Conservation (phyloP, 495 filamentous ascomycete genomes). For the Neurospora discreta region DNA sequence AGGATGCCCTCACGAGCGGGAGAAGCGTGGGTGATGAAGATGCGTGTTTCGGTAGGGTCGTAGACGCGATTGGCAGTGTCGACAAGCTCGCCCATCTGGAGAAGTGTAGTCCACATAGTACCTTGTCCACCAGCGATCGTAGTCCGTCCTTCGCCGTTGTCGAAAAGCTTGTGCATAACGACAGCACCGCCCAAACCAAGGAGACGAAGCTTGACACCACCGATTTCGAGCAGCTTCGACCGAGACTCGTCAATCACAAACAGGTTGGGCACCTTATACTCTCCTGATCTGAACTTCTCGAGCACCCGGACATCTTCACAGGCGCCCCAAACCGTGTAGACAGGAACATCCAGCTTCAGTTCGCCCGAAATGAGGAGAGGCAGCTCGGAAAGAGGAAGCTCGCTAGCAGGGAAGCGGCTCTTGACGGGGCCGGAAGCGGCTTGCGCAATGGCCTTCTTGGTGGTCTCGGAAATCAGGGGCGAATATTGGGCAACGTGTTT, state of each 20-base stretch:
- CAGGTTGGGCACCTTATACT: slow-evolving; percentile 96
- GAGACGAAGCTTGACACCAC: slow-evolving; percentile 90
- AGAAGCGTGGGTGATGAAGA: slow-evolving; percentile 96
- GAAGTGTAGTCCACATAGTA: slow-evolving; percentile 98
- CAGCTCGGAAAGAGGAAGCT: slow-evolving; percentile 91
- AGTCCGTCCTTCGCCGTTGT: slow-evolving; percentile 95
- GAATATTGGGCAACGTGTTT: slow-evolving; percentile 99
- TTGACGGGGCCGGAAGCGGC: slow-evolving; percentile 59
- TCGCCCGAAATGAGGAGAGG: slow-evolving; percentile 81
- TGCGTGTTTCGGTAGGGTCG: slow-evolving; percentile 94
- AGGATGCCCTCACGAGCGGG: slow-evolving; percentile 93
- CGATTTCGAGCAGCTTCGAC: slow-evolving; percentile 85
- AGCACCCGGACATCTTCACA: slow-evolving; percentile 97
- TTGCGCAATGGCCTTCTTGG: slow-evolving; percentile 71
- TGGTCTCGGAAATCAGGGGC: slow-evolving; percentile 73
- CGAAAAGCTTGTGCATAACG: slow-evolving; percentile 99
- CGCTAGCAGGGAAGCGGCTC: slow-evolving; percentile 60
- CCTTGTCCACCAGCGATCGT: slow-evolving; percentile 98
- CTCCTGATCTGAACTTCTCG: slow-evolving; percentile 94
- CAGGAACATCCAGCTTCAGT: slow-evolving; percentile 84
- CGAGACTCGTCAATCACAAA: slow-evolving; percentile 98
- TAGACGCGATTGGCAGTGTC: slow-evolving; percentile 98
- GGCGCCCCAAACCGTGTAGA: slow-evolving; percentile 98
- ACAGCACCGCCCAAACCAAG: slow-evolving; percentile 92
- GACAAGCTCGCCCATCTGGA: slow-evolving; percentile 98